A percentile compares a stretch with the other conserved stretches of the same genome.
These are phyloP conservation scores for Fusarium sp. DNA, from an alignment of 2,329 filamentous ascomycete species.

Conservation along the genomic window DNA sequence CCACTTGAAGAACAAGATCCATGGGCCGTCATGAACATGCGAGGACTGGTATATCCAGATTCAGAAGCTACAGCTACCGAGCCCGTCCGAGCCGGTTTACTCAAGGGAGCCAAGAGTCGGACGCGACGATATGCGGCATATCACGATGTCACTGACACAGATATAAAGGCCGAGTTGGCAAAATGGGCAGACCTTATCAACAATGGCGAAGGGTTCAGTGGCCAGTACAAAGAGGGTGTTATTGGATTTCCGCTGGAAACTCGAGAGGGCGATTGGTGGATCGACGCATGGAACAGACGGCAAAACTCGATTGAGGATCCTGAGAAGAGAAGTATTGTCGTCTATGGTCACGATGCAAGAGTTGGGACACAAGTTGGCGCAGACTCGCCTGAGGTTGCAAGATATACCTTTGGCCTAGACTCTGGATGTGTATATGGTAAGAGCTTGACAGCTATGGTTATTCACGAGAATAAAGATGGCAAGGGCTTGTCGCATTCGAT, in stretches of 20 bases:
- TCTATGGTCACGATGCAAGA: slow-evolving; percentile 87
- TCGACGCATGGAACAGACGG: slow-evolving; percentile 34
- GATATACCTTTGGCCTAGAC: slow-evolving; percentile 84
- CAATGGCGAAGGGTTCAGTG: slow-evolving; percentile 1
- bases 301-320: slow-evolving; percentile 23
- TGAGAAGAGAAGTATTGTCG: slow-evolving; percentile 67
- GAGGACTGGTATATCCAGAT: slow-evolving; percentile 70
- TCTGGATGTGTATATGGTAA: slow-evolving; percentile 78
- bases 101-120: slow-evolving; percentile 31
- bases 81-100: slow-evolving; percentile 4
- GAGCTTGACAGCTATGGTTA: slow-evolving; percentile 30
- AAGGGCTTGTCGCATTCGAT: slow-evolving; percentile 21
- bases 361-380: slow-evolving; percentile 65
- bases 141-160: neutral
- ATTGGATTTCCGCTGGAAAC: slow-evolving; percentile 23
- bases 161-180: neutral
- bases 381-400: slow-evolving; percentile 21
- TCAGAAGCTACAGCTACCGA: neutral
- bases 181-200: neutral
- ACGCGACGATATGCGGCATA: slow-evolving; percentile 19
- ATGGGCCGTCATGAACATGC: slow-evolving; percentile 87
- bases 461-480: neutral
- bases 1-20: slow-evolving; percentile 76
- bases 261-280: slow-evolving; percentile 32
- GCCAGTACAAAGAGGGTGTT: neutral